These are phyloP conservation scores for Vanderwaltozyma yarrowii DNA, from an alignment of 805 yeast genomes.

Conservation along the genomic window DNA sequence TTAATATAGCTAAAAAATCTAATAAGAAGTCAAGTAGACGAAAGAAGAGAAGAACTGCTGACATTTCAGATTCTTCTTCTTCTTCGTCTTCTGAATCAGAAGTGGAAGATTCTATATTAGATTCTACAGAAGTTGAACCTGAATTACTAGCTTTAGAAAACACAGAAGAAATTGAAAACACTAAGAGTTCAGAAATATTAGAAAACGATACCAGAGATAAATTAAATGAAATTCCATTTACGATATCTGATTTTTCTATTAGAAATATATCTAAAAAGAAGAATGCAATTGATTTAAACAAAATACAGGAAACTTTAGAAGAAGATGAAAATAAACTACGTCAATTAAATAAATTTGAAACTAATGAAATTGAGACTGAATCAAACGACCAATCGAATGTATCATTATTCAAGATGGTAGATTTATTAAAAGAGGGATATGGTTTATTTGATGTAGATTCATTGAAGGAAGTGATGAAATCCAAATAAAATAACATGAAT, in stretches of 20 bases:
- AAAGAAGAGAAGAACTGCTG: slow-evolving; percentile 79
- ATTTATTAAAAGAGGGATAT: background rate
- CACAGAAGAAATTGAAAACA: slow-evolving; percentile 1
- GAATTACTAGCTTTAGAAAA: slow-evolving; percentile 8
- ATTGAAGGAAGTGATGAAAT: background rate
- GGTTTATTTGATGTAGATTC: background rate
- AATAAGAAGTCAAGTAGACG: slow-evolving; percentile 39
- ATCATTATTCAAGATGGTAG: background rate
- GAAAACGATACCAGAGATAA: slow-evolving; percentile 14
- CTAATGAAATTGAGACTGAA: slow-evolving; percentile 6
- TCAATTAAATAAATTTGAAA: too few relatives aligned
- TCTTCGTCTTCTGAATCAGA: slow-evolving; percentile 6
- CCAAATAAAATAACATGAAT: too few relatives aligned
- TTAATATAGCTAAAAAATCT: slow-evolving; percentile 6
- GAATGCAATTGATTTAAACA: slow-evolving; percentile 23
- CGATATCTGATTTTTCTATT: slow-evolving; percentile 29
- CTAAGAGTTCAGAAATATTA: slow-evolving; percentile 8
- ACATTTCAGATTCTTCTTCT: slow-evolving; percentile 38
- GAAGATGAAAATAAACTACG: background rate
- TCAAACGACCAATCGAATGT: slow-evolving; percentile 3
- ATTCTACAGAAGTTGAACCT: slow-evolving; percentile 2
- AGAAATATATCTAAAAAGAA: slow-evolving; percentile 10
- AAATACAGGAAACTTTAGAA: slow-evolving; percentile 22
- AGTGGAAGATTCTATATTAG: too few relatives aligned
- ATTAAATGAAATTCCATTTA: slow-evolving; percentile 21